These are phyloP conservation scores for Endocalyx cinctus DNA, from an alignment of 2,329 filamentous ascomycete species.

Conservation along the genomic window DNA sequence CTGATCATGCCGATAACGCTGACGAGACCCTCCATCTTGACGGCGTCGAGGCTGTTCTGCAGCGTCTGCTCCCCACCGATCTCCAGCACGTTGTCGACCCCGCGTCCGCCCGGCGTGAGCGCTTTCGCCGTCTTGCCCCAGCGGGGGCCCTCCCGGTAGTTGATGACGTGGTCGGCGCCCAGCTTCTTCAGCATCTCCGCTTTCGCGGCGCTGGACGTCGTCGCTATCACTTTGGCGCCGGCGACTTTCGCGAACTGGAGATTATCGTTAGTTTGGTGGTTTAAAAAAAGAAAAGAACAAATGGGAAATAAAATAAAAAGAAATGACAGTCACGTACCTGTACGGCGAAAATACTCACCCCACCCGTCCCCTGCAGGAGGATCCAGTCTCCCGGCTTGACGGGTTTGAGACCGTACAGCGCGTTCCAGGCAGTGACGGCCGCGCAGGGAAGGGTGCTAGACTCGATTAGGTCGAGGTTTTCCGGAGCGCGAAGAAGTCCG, in stretches of 20 bases:
- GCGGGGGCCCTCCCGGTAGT: slow-evolving; percentile 41
- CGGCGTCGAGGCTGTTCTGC: slow-evolving; percentile 38
- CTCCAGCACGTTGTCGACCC: slow-evolving; percentile 45
- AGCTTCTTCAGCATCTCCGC: slow-evolving; percentile 38
- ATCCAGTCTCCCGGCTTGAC: slow-evolving; percentile 54
- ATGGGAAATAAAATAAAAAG: background rate
- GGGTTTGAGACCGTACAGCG: slow-evolving; percentile 52
- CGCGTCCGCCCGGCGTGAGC: slow-evolving; percentile 36
- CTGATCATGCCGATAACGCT: slow-evolving; percentile 38
- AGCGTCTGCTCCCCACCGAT: slow-evolving; percentile 42
- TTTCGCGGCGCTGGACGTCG: slow-evolving; percentile 43
- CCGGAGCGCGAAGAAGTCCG: slow-evolving; percentile 61
- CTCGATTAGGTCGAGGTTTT: slow-evolving; percentile 48
- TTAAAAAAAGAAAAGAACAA: background rate
- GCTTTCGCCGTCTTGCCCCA: slow-evolving; percentile 42
- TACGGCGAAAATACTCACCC: slow-evolving; percentile 63
- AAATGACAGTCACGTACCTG: slow-evolving; percentile 27
- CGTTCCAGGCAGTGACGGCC: slow-evolving; percentile 62
- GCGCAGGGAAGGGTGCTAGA: slow-evolving; percentile 56
- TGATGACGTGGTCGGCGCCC: slow-evolving; percentile 46
- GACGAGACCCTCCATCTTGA: slow-evolving; percentile 44
- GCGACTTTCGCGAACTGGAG: slow-evolving; percentile 43
- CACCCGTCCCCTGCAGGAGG: slow-evolving; percentile 66
- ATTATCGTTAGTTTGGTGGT: no score
- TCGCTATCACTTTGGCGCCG: slow-evolving; percentile 44